Conservation (phyloP, 768 basidiomycete genomes). For the Psilocybe subaeruginosa region DNA sequence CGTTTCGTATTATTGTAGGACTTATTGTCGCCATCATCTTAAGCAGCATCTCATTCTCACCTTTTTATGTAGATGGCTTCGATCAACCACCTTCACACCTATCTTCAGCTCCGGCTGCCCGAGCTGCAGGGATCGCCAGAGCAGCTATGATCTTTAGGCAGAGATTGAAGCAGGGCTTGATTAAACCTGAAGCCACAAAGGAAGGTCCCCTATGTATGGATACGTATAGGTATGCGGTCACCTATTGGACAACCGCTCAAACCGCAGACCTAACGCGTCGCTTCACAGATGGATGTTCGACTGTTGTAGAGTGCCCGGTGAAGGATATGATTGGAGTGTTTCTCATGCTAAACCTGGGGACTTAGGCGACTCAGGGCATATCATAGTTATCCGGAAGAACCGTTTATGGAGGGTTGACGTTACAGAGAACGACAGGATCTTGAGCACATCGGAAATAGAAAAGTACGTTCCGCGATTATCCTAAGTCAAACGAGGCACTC, state of each 20-base stretch:
- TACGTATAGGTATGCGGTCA: slow-evolving; percentile 65
- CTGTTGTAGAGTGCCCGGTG: slow-evolving; percentile 81
- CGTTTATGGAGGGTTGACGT: slow-evolving; percentile 82
- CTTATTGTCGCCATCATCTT: background rate
- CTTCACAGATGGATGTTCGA: slow-evolving; percentile 86
- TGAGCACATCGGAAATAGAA: slow-evolving; percentile 68
- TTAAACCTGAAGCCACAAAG: slow-evolving; percentile 67
- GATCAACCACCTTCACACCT: slow-evolving; percentile 65
- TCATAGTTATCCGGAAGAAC: slow-evolving; percentile 86
- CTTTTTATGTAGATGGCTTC: slow-evolving; percentile 67
- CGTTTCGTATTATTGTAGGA: slow-evolving; percentile 91
- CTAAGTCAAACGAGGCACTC: background rate
- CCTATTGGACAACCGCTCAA: background rate
- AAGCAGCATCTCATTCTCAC: slow-evolving; percentile 6
- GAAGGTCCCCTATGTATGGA: slow-evolving; percentile 85
- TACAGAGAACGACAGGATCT: slow-evolving; percentile 53
- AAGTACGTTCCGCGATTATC: slow-evolving; percentile 41
- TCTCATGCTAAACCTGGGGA: slow-evolving; percentile 65
- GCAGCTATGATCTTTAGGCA: slow-evolving; percentile 77
- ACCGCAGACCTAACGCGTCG: background rate
- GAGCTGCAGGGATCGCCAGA: slow-evolving; percentile 74
- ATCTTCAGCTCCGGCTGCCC: slow-evolving; percentile 56
- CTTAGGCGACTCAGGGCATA: slow-evolving; percentile 68
- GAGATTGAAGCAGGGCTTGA: slow-evolving; percentile 63
- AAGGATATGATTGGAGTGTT: slow-evolving; percentile 78